phyloP scores from a whole-genome alignment of 2,329 filamentous ascomycete genomes.

The Penicillium sp. region DNA sequence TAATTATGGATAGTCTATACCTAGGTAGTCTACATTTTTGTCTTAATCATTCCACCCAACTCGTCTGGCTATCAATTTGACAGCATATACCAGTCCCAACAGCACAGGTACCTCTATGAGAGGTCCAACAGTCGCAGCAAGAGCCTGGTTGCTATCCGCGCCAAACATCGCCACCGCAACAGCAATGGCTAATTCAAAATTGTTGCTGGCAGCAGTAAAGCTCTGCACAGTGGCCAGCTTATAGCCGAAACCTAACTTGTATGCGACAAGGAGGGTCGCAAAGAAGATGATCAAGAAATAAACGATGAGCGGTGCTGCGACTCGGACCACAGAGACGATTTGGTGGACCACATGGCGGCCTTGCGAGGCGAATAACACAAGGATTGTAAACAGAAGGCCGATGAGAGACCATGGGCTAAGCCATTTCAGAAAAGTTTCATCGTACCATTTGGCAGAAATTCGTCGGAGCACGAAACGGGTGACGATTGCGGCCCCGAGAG shows the following conservation, averaged over 20 bases:
- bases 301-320: constrained; percentile 75
- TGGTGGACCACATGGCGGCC: constrained; percentile 74
- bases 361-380: constrained; percentile 81
- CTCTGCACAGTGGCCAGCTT: constrained; percentile 70
- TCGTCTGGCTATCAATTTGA: constrained; percentile 44
- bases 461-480: constrained; percentile 64
- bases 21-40: neutral
- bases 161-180: constrained; percentile 82
- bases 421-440: constrained; percentile 66
- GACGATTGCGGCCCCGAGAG: constrained; percentile 73
- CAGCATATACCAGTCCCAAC: constrained; percentile 71
- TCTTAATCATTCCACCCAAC: constrained; percentile 12
- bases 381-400: constrained; percentile 80
- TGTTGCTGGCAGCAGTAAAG: constrained; percentile 88
- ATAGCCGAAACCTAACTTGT: constrained; percentile 72
- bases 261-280: constrained; percentile 60
- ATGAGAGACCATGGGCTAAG: constrained; percentile 73
- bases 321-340: constrained; percentile 76
- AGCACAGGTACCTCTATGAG: constrained; percentile 84
- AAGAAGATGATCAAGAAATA: constrained; percentile 79
- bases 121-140: constrained; percentile 80
- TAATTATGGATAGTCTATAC: no score
- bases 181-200: constrained; percentile 88
- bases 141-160: constrained; percentile 71
- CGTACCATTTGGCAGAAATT: constrained; percentile 61